A percentile compares a stretch with the other conserved stretches of the same genome.
phyloP scores from a whole-genome alignment of 2,329 filamentous ascomycete genomes.

The Alternaria gaisen region DNA sequence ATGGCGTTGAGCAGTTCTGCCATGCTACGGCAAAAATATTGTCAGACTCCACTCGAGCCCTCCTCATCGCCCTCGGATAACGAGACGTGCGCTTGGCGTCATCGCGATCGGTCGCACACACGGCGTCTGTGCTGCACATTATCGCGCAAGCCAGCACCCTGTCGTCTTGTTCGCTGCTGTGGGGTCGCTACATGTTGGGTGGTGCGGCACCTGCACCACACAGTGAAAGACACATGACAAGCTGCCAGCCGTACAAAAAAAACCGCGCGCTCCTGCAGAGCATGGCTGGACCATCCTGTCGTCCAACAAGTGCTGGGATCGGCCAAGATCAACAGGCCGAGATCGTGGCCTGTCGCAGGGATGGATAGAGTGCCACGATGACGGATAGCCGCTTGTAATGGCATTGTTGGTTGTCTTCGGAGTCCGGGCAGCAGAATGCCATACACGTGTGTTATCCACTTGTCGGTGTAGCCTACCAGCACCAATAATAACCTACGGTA shows the following conservation, averaged over 20 bases:
- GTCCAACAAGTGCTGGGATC: constrained; percentile 19
- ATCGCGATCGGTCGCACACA: constrained; percentile 42
- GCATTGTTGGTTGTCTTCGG: constrained; percentile 8
- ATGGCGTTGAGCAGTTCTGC: not conserved
- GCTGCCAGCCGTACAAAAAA: constrained; percentile 23
- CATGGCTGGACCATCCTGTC: constrained; percentile 30
- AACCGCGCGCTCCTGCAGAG: constrained; percentile 37
- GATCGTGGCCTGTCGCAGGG: constrained; percentile 21
- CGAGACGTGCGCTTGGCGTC: constrained; percentile 33
- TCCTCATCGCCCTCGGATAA: constrained; percentile 13
- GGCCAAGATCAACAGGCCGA: constrained; percentile 28
- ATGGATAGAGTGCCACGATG: constrained; percentile 3
- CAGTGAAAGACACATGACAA: constrained; percentile 27
- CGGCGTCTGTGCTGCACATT: constrained; percentile 34
- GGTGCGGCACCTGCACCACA: constrained; percentile 20
- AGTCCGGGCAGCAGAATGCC: constrained; percentile 12
- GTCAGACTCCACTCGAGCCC: not conserved
- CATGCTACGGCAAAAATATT: not conserved
- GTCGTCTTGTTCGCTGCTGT: constrained; percentile 28
- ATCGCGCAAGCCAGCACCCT: constrained; percentile 32
- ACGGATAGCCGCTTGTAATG: constrained; percentile 8
- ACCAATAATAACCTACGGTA: constrained; percentile 20
- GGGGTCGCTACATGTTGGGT: constrained; percentile 24
- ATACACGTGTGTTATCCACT: constrained; percentile 2
- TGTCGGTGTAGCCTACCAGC: constrained; percentile 5